phyloP scores from a whole-genome alignment of 2,329 filamentous ascomycete genomes.

The Aspergillus carbonarius region DNA sequence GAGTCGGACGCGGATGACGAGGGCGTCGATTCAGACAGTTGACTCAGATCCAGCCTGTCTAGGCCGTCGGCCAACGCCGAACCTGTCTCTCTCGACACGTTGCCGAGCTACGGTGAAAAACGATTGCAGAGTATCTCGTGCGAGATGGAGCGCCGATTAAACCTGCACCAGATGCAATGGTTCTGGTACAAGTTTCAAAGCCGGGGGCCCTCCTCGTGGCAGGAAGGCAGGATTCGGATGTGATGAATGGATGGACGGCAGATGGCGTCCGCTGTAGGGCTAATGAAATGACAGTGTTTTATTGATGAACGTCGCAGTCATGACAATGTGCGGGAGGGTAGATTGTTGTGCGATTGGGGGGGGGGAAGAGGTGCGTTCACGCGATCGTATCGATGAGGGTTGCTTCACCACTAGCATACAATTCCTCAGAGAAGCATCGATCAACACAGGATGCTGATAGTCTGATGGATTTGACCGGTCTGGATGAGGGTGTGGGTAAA shows the following conservation, averaged over 20 bases:
- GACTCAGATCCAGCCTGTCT: conserved; percentile 48
- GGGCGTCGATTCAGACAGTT: conserved; percentile 45
- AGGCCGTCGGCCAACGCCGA: conserved; percentile 49
- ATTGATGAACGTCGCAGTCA: conserved; percentile 30
- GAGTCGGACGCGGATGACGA: conserved; percentile 40
- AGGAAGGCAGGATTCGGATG: not conserved
- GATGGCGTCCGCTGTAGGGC: not conserved
- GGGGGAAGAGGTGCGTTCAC: conserved; percentile 10
- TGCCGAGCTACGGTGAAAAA: conserved; percentile 34
- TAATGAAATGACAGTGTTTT: conserved; percentile 15
- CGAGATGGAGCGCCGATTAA: conserved; percentile 8
- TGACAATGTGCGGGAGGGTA: conserved; percentile 32
- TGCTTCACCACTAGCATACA: conserved; percentile 22
- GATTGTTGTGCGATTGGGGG: conserved; percentile 35
- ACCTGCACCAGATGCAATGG: conserved; percentile 15
- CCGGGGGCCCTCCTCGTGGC: not conserved
- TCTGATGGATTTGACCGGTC: not conserved
- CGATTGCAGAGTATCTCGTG: conserved; percentile 11
- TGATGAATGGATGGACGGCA: not conserved
- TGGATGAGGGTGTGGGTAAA: not conserved
- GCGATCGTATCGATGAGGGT: conserved; percentile 15
- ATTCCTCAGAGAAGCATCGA: conserved; percentile 9
- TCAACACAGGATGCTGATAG: not conserved
- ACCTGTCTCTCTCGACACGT: conserved; percentile 48
- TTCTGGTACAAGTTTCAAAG: conserved; percentile 9